phyloP scores from a whole-genome alignment of 768 basidiomycete species.

The Psilocybe sp. region DNA sequence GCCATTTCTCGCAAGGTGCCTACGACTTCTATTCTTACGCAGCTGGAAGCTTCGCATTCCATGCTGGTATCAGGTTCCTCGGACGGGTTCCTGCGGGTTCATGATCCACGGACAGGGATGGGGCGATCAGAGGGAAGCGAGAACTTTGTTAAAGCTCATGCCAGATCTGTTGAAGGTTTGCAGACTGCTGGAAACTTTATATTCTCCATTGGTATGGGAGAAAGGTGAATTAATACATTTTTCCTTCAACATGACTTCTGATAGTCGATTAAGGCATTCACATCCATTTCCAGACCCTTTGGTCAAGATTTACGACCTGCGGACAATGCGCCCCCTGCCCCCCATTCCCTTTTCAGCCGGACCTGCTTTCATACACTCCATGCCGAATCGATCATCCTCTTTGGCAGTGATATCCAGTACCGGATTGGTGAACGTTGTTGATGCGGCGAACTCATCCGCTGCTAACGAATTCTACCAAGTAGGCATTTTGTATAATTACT shows the following conservation, averaged over 20 bases:
- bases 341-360: constrained; percentile 86
- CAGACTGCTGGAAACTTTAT: constrained; percentile 77
- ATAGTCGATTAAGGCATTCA: constrained; percentile 58
- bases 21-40: constrained; percentile 56
- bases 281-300: constrained; percentile 87
- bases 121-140: constrained; percentile 46
- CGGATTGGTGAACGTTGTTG: constrained; percentile 83
- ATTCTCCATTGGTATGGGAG: constrained; percentile 84
- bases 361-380: constrained; percentile 79
- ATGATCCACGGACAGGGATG: constrained; percentile 65
- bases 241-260: background rate
- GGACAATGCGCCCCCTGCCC: constrained; percentile 77
- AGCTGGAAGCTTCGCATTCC: constrained; percentile 66
- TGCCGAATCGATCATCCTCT: constrained; percentile 74
- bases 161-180: constrained; percentile 78
- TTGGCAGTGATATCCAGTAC: constrained; percentile 75
- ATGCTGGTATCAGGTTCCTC: constrained; percentile 63
- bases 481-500: constrained; percentile 8
- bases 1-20: constrained; percentile 53
- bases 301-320: constrained; percentile 89
- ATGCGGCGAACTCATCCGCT: constrained; percentile 68
- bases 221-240: constrained; percentile 52
- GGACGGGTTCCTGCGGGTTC: constrained; percentile 72
- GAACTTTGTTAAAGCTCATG: constrained; percentile 71
- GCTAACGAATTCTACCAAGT: constrained; percentile 82